Evolutionary conservation across 164 flowering plant species (phyloP), one percentile per base, ranked within the genome.

Genomic region (Brasenia schreberi): DNA sequence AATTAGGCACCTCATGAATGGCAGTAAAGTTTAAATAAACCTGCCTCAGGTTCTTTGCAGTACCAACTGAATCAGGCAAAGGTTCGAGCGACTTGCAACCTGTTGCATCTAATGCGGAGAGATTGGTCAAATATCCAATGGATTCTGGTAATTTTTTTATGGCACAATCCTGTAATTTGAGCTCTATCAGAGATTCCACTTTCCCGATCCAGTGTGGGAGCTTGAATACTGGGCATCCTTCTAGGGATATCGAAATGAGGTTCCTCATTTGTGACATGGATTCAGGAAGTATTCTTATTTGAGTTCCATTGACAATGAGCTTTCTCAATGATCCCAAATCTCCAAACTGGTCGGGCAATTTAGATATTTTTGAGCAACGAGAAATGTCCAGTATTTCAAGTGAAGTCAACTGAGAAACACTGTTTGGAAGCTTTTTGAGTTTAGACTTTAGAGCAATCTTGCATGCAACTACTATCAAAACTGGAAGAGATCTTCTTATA

Each of bases 1-100:
- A n/a, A 19, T 60, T 14, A n/a, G 62, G 62, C 6, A 60, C 9
- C 27, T 60, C 27, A 6, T n/a, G 19, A n/a, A 60, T 60, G 27
- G 62, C 62, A 7, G 62, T 60, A n/a, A 6, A 11, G 7, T 17
- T 19, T 17, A 60, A n/a, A 19, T 60, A 0, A n/a, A 60, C 17
- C 11, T 60, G 62, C 19, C 62, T n/a, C 62, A 60, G n/a, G n/a
- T 11, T 7, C n/a, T 60, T 60, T 19, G 27, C 27, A n/a, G 11
- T 60, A 7, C 62, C 62, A n/a, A 60, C 27, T 60, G 62, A 60
- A 7, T n/a, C 62, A n/a, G 62, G 62, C n/a, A 60, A 17, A 60
- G 62, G 1, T 6, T 17, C 16, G 5, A 60, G 62, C n/a, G 62
- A 60, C 27, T 1, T 60, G 62, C 62, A 60, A 60, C 16, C 62